Evolutionary conservation across 2,329 filamentous ascomycete species (phyloP), one percentile per base, ranked within the genome.

Genomic region (Xylaria multiplex): DNA sequence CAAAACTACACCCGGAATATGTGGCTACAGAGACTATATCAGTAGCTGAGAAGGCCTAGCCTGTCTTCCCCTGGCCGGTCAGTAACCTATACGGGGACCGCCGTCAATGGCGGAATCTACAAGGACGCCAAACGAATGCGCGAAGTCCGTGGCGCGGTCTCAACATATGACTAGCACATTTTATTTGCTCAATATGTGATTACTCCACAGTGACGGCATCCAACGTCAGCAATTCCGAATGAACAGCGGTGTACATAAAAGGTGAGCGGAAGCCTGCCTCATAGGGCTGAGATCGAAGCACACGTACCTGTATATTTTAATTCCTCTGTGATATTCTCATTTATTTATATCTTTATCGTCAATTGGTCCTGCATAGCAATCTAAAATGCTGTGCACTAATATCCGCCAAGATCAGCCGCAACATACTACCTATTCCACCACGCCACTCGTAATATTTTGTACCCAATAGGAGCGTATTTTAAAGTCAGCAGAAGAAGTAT

Each of bases 281-380:
- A 49, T 66, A 66, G 52, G 64, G 64, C 64, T 66, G 64, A 64
- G 32, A 9, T 8, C 40, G 14, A 37, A 45, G 30, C 61, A 19
- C 7, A 46, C 8, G 3, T 13, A n/a, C 48, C 8, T 35, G 37
- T 45, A 30, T n/a, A 8, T 42, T 16, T 32, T 22, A 48, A 11
- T 14, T 7, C 43, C 19, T 9, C 40, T n/a, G 57, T 27, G 14
- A 16, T 19, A 1, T 24, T 35, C 24, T n/a, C 40, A 14, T 40
- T 49, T 14, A n/a, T 11, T 40, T 40, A 19, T 16, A 55, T 1
- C 24, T 27, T 9, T 4, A 14, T 27, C 19, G 8, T 27, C 22
- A 6, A 55, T 46, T 8, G 13, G 16, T 24, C 55, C 48, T 53
- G 7, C 2, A 35, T 9, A 4, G 48, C 48, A 7, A 46, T 13